Conservation (phyloP, 225 moss, liverwort and hornwort genomes). For the Neckera pumila region DNA sequence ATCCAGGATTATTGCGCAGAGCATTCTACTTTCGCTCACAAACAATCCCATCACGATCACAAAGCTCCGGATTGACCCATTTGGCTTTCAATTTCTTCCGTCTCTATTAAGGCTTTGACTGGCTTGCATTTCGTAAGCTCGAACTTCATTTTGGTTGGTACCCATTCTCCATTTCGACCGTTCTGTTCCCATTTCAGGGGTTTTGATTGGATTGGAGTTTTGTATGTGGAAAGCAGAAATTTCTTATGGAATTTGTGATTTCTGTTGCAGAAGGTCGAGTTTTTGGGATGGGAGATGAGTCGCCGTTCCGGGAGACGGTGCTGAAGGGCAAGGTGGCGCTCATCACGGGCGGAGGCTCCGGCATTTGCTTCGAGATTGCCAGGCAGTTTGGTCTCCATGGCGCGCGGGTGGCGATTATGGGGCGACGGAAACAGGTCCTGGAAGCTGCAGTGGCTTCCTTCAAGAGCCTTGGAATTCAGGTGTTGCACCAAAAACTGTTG, state of each 20-base stretch:
- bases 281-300: constrained; percentile 9
- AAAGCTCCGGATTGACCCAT: background rate
- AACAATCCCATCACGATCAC: background rate
- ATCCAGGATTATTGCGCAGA: background rate
- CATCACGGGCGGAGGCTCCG: constrained; percentile 73
- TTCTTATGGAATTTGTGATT: background rate
- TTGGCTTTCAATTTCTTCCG: background rate
- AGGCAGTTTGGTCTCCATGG: constrained; percentile 62
- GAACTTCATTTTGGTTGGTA: background rate
- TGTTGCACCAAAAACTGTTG: background rate
- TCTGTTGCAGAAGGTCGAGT: background rate
- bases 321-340: constrained; percentile 57
- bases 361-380: constrained; percentile 60
- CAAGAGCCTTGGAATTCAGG: constrained; percentile 44
- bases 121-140: background rate
- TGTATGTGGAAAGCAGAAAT: background rate
- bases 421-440: constrained; percentile 50
- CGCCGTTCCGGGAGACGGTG: constrained; percentile 16
- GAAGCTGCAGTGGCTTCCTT: constrained; percentile 44
- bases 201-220: background rate
- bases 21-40: background rate
- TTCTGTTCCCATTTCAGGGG: background rate
- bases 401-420: constrained; percentile 63
- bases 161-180: background rate
- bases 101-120: background rate